phyloP scores from a whole-genome alignment of 768 basidiomycete genomes.

The Boletus rufocinnamomeus region DNA sequence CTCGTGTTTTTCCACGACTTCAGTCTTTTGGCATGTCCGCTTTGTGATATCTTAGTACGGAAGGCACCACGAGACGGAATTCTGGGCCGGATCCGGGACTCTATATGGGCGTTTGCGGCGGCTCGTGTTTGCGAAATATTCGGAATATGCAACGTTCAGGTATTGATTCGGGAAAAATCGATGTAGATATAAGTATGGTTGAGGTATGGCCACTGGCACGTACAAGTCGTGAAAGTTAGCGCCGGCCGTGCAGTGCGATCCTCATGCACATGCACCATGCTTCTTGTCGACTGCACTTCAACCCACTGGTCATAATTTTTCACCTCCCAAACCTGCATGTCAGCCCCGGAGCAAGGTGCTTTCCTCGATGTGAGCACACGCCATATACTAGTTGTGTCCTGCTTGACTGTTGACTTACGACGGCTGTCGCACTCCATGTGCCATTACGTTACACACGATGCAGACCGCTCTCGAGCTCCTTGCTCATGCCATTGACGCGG shows the following conservation, averaged over 20 bases:
- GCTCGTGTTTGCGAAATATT: too few species aligned
- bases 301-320: neutral
- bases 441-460: neutral
- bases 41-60: too few species aligned
- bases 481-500: slow-evolving; percentile 86
- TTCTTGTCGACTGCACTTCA: slow-evolving; percentile 35
- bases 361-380: slow-evolving; percentile 16
- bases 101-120: too few species aligned
- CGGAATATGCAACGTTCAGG: too few species aligned
- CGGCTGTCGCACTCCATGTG: neutral
- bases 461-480: slow-evolving; percentile 85
- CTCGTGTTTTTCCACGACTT: too few species aligned
- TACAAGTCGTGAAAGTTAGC: neutral
- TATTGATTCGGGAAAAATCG: too few species aligned
- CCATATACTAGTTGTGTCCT: neutral
- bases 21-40: too few species aligned
- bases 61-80: too few species aligned
- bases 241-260: neutral
- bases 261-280: slow-evolving; percentile 50
- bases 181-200: too few species aligned
- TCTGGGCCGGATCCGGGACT: too few species aligned
- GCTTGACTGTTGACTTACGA: neutral
- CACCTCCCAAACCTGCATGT: neutral
- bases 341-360: neutral
- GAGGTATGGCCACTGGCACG: too few species aligned